A percentile compares a stretch with the other conserved stretches of the same genome.
Conservation (phyloP, 495 filamentous ascomycete species). For the Aspergillus bertholletiae region DNA sequence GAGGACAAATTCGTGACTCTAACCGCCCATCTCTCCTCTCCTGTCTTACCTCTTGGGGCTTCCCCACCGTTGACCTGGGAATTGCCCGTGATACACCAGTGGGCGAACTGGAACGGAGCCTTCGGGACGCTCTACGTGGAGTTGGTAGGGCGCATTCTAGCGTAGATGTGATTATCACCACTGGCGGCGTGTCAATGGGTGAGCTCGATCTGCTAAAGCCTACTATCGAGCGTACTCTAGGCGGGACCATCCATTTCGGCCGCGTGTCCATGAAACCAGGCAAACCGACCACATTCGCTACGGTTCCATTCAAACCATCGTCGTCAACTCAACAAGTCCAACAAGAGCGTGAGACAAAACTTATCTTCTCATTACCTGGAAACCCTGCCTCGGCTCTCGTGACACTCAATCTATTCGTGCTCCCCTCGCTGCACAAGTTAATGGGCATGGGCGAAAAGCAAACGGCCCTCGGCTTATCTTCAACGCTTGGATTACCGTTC, state of each 20-base stretch:
- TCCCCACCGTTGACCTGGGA: conserved; percentile 77
- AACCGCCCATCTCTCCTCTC: conserved; percentile 85
- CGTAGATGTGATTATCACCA: conserved; percentile 85
- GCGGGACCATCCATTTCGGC: conserved; percentile 95
- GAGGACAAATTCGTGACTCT: conserved; percentile 89
- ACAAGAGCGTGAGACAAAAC: conserved; percentile 55
- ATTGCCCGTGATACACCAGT: conserved; percentile 74
- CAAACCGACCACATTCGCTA: conserved; percentile 96
- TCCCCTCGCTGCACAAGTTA: conserved; percentile 78
- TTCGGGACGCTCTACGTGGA: conserved; percentile 67
- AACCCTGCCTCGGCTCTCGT: conserved; percentile 94
- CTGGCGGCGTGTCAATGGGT: conserved; percentile 96
- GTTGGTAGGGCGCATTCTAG: conserved; percentile 27
- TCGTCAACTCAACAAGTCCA: conserved; percentile 30
- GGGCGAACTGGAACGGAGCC: conserved; percentile 69
- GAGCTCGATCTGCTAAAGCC: conserved; percentile 97
- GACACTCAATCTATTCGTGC: conserved; percentile 88
- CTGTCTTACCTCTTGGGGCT: conserved; percentile 71
- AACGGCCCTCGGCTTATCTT: conserved; percentile 30
- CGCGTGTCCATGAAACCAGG: conserved; percentile 97
- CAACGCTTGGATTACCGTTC: conserved; percentile 61
- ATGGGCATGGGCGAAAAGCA: conserved; percentile 39
- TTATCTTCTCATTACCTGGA: conserved; percentile 88
- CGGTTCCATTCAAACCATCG: conserved; percentile 59
- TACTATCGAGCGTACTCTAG: conserved; percentile 84